phyloP scores from a whole-genome alignment of 1,139 yeast species.

The Kodamaea alishanica region DNA sequence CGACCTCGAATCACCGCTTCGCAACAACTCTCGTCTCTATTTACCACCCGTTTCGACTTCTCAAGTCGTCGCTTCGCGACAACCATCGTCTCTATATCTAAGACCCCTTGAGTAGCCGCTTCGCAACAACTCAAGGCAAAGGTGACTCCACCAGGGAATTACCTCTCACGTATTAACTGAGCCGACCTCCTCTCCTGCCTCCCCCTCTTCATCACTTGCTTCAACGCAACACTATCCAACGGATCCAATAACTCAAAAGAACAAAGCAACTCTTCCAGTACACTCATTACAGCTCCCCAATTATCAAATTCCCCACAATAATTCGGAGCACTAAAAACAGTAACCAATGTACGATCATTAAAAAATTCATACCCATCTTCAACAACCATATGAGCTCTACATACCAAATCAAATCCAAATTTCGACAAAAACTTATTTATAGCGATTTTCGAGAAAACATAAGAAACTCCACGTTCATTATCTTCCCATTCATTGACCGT shows the following conservation, averaged over 20 bases:
- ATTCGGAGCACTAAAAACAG: slow-evolving; percentile 95
- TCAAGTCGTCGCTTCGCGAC: too few species aligned
- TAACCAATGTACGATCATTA: slow-evolving; percentile 87
- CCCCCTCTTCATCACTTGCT: slow-evolving; percentile 88
- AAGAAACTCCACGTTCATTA: slow-evolving; percentile 96
- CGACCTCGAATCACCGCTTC: slow-evolving; percentile 3
- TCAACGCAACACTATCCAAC: slow-evolving; percentile 85
- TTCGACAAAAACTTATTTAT: slow-evolving; percentile 83
- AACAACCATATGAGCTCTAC: slow-evolving; percentile 98
- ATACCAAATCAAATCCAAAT: slow-evolving; percentile 90
- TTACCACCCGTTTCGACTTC: too few species aligned
- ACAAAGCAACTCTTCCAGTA: slow-evolving; percentile 85
- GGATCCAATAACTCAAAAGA: slow-evolving; percentile 93
- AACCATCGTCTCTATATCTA: neutral
- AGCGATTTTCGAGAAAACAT: slow-evolving; percentile 90
- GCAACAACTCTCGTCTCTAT: slow-evolving; percentile 1
- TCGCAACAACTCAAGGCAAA: too few species aligned
- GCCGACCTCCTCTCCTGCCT: slow-evolving; percentile 73
- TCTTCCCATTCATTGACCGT: slow-evolving; percentile 97
- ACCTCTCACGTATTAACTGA: slow-evolving; percentile 21
- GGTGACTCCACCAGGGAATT: slow-evolving; percentile 6
- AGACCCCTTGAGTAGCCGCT: too few species aligned
- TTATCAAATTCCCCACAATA: slow-evolving; percentile 98
- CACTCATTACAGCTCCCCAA: slow-evolving; percentile 99
- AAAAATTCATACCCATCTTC: slow-evolving; percentile 98